A percentile compares a stretch with the other conserved stretches of the same genome.
phyloP scores from a whole-genome alignment of 805 yeast genomes.

The Sungouiozyma intestinalis region DNA sequence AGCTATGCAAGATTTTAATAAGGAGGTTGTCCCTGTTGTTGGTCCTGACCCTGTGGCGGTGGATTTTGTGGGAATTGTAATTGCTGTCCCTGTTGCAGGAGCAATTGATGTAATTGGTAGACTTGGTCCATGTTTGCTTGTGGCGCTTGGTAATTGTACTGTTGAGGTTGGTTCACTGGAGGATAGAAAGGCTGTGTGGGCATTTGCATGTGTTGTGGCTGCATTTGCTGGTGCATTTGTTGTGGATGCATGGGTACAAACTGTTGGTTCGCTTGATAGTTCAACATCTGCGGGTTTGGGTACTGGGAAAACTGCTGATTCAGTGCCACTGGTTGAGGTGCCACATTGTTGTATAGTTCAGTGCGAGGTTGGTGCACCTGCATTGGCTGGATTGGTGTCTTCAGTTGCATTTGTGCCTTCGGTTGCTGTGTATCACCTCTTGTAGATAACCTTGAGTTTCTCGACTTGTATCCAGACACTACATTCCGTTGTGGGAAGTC shows the following conservation, averaged over 20 bases:
- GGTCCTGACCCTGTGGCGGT: conserved; percentile 5
- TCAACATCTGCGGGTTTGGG: conserved; percentile 7
- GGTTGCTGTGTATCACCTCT: neutral
- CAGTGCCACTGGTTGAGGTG: no score
- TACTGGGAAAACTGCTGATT: no score
- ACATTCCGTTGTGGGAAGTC: conserved; percentile 5
- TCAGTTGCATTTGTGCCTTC: conserved; percentile 1
- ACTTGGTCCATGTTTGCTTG: conserved; percentile 15
- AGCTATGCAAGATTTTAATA: no score
- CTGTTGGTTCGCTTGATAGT: conserved; percentile 6
- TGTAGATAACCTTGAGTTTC: conserved; percentile 1
- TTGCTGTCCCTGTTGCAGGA: conserved; percentile 19
- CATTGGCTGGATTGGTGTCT: conserved; percentile 2
- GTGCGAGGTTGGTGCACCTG: neutral
- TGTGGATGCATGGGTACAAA: conserved; percentile 12
- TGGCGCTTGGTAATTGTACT: conserved; percentile 6
- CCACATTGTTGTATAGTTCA: neutral
- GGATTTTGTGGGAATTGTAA: conserved; percentile 8
- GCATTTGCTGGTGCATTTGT: conserved; percentile 8
- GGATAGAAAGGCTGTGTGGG: conserved; percentile 3
- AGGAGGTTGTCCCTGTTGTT: neutral
- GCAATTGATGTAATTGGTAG: conserved; percentile 17
- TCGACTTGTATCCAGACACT: conserved; percentile 5
- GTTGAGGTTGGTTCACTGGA: conserved; percentile 11
- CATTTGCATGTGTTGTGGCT: conserved; percentile 3